These are phyloP conservation scores for Leishmania braziliensis DNA, from an alignment of 208 protist genomes.

Conservation along the genomic window DNA sequence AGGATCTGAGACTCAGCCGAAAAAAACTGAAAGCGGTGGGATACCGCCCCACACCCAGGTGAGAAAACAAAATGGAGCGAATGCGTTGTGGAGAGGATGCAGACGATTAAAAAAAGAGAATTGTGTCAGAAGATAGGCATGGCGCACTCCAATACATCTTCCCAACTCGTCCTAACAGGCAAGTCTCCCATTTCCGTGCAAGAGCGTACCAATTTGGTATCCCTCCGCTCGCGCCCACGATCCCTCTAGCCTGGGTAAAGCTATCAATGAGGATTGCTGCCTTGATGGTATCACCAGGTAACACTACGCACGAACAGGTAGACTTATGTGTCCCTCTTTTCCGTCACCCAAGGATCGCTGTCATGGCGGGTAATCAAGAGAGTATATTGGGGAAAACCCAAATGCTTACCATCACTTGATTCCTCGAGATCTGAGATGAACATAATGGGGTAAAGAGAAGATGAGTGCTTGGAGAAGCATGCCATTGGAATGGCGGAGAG, in stretches of 20 bases:
- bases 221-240: background rate
- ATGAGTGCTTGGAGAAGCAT: background rate
- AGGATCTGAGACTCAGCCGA: background rate
- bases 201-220: background rate
- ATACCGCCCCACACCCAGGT: background rate
- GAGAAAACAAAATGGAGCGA: background rate
- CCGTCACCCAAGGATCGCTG: background rate
- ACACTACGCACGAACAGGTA: background rate
- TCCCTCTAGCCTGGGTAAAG: background rate
- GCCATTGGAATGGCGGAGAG: background rate
- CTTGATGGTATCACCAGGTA: background rate
- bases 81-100: background rate
- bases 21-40: background rate
- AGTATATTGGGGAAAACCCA: background rate
- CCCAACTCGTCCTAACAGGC: background rate
- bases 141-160: background rate
- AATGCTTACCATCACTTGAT: background rate
- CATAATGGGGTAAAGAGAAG: background rate
- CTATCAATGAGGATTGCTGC: background rate
- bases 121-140: background rate
- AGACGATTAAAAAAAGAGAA: background rate
- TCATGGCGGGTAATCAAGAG: background rate
- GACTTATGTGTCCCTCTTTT: background rate
- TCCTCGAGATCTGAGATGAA: slow-evolving; percentile 1
- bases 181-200: background rate